Conservation (phyloP, 1,284 basidiomycete species). For the Inonotus hispidus region DNA sequence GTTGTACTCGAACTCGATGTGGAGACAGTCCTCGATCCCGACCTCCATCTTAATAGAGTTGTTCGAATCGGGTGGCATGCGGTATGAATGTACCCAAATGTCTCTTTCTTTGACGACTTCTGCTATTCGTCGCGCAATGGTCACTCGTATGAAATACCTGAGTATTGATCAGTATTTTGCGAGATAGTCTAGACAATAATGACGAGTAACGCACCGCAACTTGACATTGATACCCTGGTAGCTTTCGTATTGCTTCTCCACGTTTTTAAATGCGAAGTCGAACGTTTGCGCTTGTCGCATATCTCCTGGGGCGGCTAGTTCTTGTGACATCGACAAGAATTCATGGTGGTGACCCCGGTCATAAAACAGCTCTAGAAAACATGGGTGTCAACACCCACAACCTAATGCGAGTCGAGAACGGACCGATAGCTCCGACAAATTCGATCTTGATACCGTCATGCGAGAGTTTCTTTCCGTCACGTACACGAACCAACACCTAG, state of each 20-base stretch:
- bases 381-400: neutral
- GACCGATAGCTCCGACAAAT: conserved; percentile 94
- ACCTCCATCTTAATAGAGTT: conserved; percentile 99
- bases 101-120: conserved; percentile 92
- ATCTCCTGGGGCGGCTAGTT: conserved; percentile 91
- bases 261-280: conserved; percentile 97
- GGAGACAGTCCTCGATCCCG: conserved; percentile 96
- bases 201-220: conserved; percentile 62
- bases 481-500: conserved; percentile 81
- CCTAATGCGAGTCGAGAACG: conserved; percentile 26
- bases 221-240: conserved; percentile 99
- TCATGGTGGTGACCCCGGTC: conserved; percentile 98
- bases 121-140: conserved; percentile 85
- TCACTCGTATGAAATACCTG: conserved; percentile 93
- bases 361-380: conserved; percentile 83
- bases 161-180: conserved; percentile 6
- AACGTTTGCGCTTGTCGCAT: conserved; percentile 93
- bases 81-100: conserved; percentile 96
- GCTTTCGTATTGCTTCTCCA: conserved; percentile 98
- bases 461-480: conserved; percentile 91
- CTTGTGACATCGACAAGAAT: conserved; percentile 92
- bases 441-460: conserved; percentile 99
- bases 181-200: neutral
- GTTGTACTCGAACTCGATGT: conserved; percentile 99
- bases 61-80: conserved; percentile 97